Evolutionary conservation across 2,329 filamentous ascomycete species (phyloP).

Genomic region (Neodidymelliopsis sp.): DNA sequence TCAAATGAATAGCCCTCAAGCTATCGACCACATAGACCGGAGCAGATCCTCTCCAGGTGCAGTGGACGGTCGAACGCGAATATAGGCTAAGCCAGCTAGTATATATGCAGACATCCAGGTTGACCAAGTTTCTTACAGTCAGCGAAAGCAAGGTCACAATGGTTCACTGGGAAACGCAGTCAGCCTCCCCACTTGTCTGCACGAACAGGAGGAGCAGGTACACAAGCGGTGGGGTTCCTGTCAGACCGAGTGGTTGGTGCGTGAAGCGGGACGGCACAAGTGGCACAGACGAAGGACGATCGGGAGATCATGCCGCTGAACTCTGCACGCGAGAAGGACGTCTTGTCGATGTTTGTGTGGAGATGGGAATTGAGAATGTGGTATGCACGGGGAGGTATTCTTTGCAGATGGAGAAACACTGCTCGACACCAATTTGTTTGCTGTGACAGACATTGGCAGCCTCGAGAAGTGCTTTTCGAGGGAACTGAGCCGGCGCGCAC

Average conservation of each 20-base stretch:
- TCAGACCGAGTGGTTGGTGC: conserved; percentile 15
- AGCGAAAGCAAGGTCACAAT: conserved; percentile 14
- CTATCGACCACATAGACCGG: too few species aligned
- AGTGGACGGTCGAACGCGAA: background rate
- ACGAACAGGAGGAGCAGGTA: conserved; percentile 17
- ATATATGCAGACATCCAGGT: conserved; percentile 2
- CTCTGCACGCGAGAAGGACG: conserved; percentile 9
- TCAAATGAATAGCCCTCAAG: too few species aligned
- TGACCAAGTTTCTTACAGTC: conserved; percentile 11
- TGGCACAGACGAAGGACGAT: conserved; percentile 16
- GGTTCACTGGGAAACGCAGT: conserved; percentile 18
- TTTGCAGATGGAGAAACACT: background rate
- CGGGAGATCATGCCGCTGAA: conserved; percentile 19
- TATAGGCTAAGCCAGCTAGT: background rate
- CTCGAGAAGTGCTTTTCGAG: background rate
- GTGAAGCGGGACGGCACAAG: conserved; percentile 11
- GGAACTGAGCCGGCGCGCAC: background rate
- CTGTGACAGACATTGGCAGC: background rate
- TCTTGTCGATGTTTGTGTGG: conserved; percentile 2
- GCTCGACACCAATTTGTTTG: background rate
- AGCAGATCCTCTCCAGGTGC: too few species aligned
- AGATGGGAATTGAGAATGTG: conserved; percentile 7
- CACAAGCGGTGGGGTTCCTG: conserved; percentile 7
- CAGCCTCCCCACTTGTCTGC: conserved; percentile 11
- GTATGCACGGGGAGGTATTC: background rate